Evolutionary conservation across 2,329 filamentous ascomycete genomes (phyloP), one percentile per base, ranked within the genome.

Genomic region (Monosporascus sp.): DNA sequence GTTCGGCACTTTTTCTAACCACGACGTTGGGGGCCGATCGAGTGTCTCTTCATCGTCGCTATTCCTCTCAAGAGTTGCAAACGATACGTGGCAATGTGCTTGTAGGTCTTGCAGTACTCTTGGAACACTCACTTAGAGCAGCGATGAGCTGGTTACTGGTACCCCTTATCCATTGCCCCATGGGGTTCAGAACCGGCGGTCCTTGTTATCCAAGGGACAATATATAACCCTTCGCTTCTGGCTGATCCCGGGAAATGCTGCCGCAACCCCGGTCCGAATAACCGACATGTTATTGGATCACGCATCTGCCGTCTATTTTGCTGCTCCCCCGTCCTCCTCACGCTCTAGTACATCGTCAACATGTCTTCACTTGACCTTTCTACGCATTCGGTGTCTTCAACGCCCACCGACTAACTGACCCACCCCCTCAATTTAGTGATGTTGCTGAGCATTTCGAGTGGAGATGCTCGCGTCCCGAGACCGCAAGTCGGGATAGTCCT

Each of bases 241-340:
- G 20, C 25, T 46, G 22, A 46, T 46, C 7, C 24, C 43, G 43
- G 43, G 11, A 46, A 25, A 46, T 17, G 43, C 43, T 46, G 43
- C 43, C 43, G 43, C 22, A 20, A 46, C 14, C 43, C 43, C 43
- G 43, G 43, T 46, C 43, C 43, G 43, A 46, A 46, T 46, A 24
- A 17, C 43, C 43, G 24, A 14, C 15, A 46, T 6, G 17, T 46
- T 18, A 46, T 46, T 63, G 60, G 60, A 39, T 55, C 55, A 50
- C 51, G 45, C 58, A 63, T 61, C 60, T 63, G 60, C 60, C 60
- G 60, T 60, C 35, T 18, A 49, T 43, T 9, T 17, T 49, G 20
- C 41, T 18, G 11, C 39, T 35, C 14, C 37, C 37, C 48, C 35
- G 43, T 49, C 31, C 41, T 20, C 20, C 20, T 15, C 43, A 17